These are phyloP conservation scores for Jackrogersella minutella DNA, from an alignment of 495 filamentous ascomycete species.

Conservation along the genomic window DNA sequence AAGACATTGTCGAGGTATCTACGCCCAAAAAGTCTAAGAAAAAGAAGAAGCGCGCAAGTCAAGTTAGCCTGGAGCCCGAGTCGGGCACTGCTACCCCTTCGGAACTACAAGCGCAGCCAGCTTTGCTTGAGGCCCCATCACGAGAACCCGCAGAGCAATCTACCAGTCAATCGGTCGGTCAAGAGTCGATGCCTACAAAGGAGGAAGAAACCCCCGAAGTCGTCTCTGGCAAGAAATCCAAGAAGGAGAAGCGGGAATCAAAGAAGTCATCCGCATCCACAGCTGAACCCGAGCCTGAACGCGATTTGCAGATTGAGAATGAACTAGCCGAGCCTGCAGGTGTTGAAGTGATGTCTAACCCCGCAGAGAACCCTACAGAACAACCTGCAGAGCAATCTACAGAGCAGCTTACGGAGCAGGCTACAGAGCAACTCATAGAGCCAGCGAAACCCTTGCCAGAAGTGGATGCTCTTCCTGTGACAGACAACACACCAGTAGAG, in stretches of 20 bases:
- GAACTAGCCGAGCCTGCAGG: constrained; percentile 6
- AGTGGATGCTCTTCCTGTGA: neutral
- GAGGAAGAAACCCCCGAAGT: constrained; percentile 19
- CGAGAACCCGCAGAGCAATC: constrained; percentile 24
- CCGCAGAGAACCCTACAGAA: constrained; percentile 1
- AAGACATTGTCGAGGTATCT: constrained; percentile 27
- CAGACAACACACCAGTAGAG: neutral
- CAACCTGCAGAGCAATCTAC: neutral
- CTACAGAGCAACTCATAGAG: neutral
- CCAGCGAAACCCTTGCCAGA: neutral
- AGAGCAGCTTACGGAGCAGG: constrained; percentile 4
- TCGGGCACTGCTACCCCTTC: constrained; percentile 13
- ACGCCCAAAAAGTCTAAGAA: constrained; percentile 27
- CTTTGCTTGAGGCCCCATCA: constrained; percentile 15
- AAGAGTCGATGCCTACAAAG: constrained; percentile 12
- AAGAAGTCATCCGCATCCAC: constrained; percentile 25
- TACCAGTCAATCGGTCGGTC: constrained; percentile 20
- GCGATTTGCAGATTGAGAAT: neutral
- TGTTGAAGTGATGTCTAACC: constrained; percentile 10
- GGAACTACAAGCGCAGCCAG: constrained; percentile 23
- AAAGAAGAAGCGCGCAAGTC: constrained; percentile 39
- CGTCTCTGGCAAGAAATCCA: constrained; percentile 38
- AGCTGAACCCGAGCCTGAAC: constrained; percentile 38
- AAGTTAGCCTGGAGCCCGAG: constrained; percentile 19
- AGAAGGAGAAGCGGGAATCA: constrained; percentile 46